These are phyloP conservation scores for Verticillium dahliae DNA, from an alignment of 2,329 filamentous ascomycete genomes.

Conservation along the genomic window DNA sequence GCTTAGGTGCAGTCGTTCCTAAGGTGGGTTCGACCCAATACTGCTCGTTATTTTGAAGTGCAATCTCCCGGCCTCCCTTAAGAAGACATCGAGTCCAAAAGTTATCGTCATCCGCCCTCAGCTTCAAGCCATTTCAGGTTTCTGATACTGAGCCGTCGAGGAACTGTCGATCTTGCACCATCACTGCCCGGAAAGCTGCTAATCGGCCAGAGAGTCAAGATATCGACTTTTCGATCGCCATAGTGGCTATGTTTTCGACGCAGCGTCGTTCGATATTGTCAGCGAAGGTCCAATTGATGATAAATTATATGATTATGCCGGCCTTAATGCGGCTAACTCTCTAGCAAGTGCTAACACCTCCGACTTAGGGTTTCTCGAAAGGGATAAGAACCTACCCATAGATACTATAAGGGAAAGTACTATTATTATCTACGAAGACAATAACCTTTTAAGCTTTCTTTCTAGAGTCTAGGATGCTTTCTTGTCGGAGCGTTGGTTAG, in stretches of 20 bases:
- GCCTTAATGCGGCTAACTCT: background rate
- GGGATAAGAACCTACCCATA: background rate
- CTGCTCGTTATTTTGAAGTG: background rate
- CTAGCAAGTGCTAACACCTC: too few species aligned
- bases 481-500: too few species aligned
- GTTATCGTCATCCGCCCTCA: background rate
- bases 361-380: background rate
- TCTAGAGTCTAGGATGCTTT: background rate
- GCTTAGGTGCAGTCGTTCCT: background rate
- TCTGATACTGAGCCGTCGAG: background rate
- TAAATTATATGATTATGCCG: background rate
- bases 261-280: background rate
- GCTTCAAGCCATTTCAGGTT: background rate
- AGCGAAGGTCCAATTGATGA: background rate
- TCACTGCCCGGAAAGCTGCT: background rate
- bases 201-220: background rate
- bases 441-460: background rate
- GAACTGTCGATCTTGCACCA: background rate
- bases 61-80: background rate
- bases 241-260: background rate
- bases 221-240: background rate
- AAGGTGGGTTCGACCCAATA: background rate
- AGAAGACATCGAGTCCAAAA: background rate
- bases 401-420: background rate
- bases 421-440: background rate